These are phyloP conservation scores for Zygosaccharomyces rouxii DNA, from an alignment of 805 yeast species.

Conservation along the genomic window DNA sequence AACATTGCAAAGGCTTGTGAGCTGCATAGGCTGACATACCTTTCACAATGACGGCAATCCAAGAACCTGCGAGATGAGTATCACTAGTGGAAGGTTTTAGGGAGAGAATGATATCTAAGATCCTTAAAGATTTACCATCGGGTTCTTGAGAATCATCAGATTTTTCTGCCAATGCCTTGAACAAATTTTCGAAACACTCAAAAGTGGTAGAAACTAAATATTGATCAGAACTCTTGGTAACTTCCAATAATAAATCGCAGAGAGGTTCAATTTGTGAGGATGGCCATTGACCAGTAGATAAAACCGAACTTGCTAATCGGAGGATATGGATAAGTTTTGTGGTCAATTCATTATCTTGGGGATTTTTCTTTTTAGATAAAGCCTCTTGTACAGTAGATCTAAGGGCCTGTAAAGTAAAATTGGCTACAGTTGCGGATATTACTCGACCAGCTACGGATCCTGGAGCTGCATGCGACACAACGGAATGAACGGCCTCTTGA, in stretches of 20 bases:
- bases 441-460: constrained; percentile 77
- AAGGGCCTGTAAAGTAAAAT: constrained; percentile 56
- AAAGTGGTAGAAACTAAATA: constrained; percentile 78
- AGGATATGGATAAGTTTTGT: constrained; percentile 67
- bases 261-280: constrained; percentile 58
- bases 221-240: constrained; percentile 81
- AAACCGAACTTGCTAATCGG: constrained; percentile 68
- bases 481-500: constrained; percentile 70
- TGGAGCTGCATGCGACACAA: constrained; percentile 63
- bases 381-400: constrained; percentile 42
- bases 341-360: constrained; percentile 45
- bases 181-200: constrained; percentile 51
- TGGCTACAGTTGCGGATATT: constrained; percentile 67
- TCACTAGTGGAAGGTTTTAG: constrained; percentile 81
- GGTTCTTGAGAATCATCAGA: constrained; percentile 51
- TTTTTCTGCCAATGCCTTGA: constrained; percentile 25
- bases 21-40: constrained; percentile 56
- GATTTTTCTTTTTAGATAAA: constrained; percentile 33
- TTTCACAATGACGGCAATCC: constrained; percentile 93
- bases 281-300: constrained; percentile 83
- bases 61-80: constrained; percentile 81
- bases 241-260: constrained; percentile 70
- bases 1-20: constrained; percentile 48
- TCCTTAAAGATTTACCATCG: constrained; percentile 56
- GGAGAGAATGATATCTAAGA: constrained; percentile 68